Conservation (phyloP, 371 early-diverging fungal species). For the Vairimorpha apis region DNA sequence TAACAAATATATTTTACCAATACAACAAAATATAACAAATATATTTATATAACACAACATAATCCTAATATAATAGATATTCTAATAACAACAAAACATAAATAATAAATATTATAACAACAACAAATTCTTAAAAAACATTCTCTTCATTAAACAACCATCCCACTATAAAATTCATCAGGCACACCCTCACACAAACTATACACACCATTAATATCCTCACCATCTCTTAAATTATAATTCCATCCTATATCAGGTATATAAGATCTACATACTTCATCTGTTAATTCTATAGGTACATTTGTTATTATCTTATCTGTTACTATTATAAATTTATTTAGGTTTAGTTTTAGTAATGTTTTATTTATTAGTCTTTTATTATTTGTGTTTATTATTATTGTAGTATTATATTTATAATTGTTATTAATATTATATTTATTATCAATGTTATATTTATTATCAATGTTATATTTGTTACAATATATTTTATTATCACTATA, state of each 20-base stretch:
- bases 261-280: neutral
- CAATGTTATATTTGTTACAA: too few species aligned
- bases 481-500: too few species aligned
- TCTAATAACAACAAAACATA: too few species aligned
- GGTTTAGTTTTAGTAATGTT: constrained; percentile 1
- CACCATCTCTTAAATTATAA: constrained; percentile 20
- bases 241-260: constrained; percentile 38
- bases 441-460: too few species aligned
- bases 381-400: constrained; percentile 4
- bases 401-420: constrained; percentile 3
- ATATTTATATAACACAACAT: too few species aligned
- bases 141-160: too few species aligned
- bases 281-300: neutral
- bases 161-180: constrained; percentile 34
- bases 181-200: constrained; percentile 13
- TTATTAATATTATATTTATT: neutral
- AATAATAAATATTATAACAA: too few species aligned
- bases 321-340: constrained; percentile 3
- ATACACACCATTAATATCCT: constrained; percentile 22
- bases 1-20: too few species aligned
- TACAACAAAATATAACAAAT: too few species aligned
- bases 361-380: neutral
- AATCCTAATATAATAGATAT: too few species aligned
- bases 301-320: neutral
- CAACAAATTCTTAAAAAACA: too few species aligned